Evolutionary conservation across 2,329 filamentous ascomycete species (phyloP).

Genomic region (Allantophomopsis lycopodina): DNA sequence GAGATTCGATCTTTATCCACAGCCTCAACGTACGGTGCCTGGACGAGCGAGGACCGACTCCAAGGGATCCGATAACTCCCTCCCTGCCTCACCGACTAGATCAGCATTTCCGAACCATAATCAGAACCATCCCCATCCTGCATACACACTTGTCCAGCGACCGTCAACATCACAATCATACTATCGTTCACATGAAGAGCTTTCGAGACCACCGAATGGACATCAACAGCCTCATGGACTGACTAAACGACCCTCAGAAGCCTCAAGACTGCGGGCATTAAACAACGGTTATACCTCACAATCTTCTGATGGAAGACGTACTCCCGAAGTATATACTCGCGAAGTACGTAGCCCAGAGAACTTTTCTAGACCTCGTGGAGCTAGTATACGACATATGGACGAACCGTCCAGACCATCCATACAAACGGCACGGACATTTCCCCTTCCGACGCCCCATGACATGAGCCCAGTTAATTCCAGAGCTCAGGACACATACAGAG

Average conservation of each 20-base stretch:
- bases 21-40: constrained; percentile 7
- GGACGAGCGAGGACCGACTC: neutral
- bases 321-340: constrained; percentile 7
- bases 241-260: constrained; percentile 16
- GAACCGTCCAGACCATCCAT: constrained; percentile 13
- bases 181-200: neutral
- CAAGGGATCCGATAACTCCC: too few species aligned
- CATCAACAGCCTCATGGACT: constrained; percentile 4
- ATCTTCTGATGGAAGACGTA: constrained; percentile 10
- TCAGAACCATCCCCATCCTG: neutral
- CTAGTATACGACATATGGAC: constrained; percentile 12
- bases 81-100: neutral
- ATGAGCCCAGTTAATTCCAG: constrained; percentile 5
- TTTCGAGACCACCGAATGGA: too few species aligned
- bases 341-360: constrained; percentile 9
- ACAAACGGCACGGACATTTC: constrained; percentile 9
- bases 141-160: neutral
- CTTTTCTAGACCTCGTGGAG: constrained; percentile 15
- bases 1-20: constrained; percentile 16
- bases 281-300: constrained; percentile 16
- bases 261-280: constrained; percentile 16
- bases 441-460: constrained; percentile 9
- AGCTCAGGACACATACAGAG: neutral
- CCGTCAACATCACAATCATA: neutral
- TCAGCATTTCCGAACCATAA: neutral